Conservation (phyloP, 1,139 yeast species). For the Sugiyamaella japonica region DNA sequence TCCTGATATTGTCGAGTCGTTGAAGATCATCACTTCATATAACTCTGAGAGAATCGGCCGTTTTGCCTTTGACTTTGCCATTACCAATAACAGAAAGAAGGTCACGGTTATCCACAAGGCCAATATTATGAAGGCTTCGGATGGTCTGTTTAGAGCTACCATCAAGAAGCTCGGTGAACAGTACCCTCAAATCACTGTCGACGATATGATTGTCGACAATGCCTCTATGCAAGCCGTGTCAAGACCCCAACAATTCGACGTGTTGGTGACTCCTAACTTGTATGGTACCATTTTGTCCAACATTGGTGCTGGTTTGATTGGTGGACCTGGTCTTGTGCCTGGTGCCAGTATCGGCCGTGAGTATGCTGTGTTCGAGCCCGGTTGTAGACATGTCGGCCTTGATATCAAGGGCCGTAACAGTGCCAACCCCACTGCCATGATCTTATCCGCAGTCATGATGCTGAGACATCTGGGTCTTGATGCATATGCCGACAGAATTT, state of each 20-base stretch:
- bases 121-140: slow-evolving; percentile 98
- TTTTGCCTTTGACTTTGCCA: slow-evolving; percentile 95
- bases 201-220: slow-evolving; percentile 96
- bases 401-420: slow-evolving; percentile 92
- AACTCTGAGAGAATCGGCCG: slow-evolving; percentile 97
- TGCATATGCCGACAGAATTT: slow-evolving; percentile 77
- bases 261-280: slow-evolving; percentile 94
- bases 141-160: slow-evolving; percentile 95
- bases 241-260: slow-evolving; percentile 96
- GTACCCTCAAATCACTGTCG: slow-evolving; percentile 80
- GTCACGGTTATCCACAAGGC: slow-evolving; percentile 99
- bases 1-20: slow-evolving; percentile 96
- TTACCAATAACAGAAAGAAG: slow-evolving; percentile 83
- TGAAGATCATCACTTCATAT: slow-evolving; percentile 90
- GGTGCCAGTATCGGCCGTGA: slow-evolving; percentile 99
- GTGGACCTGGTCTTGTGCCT: slow-evolving; percentile 98
- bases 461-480: slow-evolving; percentile 93
- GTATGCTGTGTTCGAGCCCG: slow-evolving; percentile 98
- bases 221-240: slow-evolving; percentile 99
- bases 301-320: slow-evolving; percentile 97
- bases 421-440: slow-evolving; percentile 98
- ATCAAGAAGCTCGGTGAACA: slow-evolving; percentile 87
- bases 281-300: slow-evolving; percentile 97
- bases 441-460: slow-evolving; percentile 85
- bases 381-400: slow-evolving; percentile 98